Percentiles rank a stretch among this genome's conserved stretches.
Conservation (phyloP, 441 rosid genomes). For the Metrosideros polymorpha region DNA sequence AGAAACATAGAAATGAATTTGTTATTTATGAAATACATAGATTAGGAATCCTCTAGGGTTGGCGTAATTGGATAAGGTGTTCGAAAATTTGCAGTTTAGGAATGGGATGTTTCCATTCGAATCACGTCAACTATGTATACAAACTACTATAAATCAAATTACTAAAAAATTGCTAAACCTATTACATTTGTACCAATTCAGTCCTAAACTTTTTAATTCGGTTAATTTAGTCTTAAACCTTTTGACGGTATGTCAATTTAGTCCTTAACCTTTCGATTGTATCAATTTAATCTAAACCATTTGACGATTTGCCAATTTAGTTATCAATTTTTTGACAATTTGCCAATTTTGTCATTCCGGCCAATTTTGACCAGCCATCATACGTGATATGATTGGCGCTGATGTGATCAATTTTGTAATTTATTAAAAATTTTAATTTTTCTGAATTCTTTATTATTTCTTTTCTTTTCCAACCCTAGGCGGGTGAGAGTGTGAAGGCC, state of each 20-base stretch:
- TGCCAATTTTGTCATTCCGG: background rate
- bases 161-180: background rate
- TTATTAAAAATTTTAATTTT: too few relatives aligned
- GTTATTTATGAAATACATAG: background rate
- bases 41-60: background rate
- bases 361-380: too few relatives aligned
- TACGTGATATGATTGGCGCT: too few relatives aligned
- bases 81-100: background rate
- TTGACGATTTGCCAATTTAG: background rate
- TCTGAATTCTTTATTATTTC: too few relatives aligned
- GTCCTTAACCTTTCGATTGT: background rate
- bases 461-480: too few relatives aligned
- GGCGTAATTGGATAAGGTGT: background rate
- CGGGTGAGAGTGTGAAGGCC: too few relatives aligned
- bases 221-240: fast-evolving
- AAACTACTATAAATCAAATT: background rate
- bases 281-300: background rate
- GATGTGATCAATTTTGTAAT: too few relatives aligned
- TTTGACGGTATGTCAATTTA: background rate
- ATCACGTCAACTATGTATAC: background rate
- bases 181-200: fast-evolving
- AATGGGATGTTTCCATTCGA: background rate
- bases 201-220: background rate
- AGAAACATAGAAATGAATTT: background rate
- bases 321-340: too few relatives aligned